Base-by-base conservation (phyloP, 768 basidiomycete species). In the Daedalea quercina region DNA sequence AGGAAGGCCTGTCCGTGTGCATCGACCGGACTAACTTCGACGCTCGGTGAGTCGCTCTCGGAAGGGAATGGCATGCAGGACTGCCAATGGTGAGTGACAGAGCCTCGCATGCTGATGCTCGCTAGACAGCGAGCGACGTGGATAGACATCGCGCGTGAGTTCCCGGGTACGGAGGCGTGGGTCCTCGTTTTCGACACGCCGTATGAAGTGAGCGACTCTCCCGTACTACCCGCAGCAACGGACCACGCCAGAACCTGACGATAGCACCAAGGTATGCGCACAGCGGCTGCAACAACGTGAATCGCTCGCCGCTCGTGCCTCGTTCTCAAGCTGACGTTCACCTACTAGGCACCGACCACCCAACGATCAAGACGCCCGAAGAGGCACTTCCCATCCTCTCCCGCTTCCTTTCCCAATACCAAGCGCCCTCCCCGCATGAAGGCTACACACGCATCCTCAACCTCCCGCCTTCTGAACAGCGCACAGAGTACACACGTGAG, bases 11-110 rank as follows among this genome's bases (percentile, higher is more conserved):
- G 45, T 90, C 85, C n/a, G 84, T 84, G 15, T 87, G 85, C 65
- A 78, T 90, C 42, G 90, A 90, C 63, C 77, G 89, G 55, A 86
- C 86, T 23, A 90, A 91, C 69, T 77, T 90, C 57, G 79, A 90
- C 64, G 72, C 74, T 51, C 63, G 63, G 87, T 89, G 54, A 63
- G 66, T 55, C 24, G 11, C 25, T 31, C 41, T 48, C 51, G 53
- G 25, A 47, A 23, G 44, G 44, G 33, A 26, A n/a, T 31, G 11
- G n/a, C 3, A 37, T 46, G 13, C 28, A 11, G 28, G 28, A 4
- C 28, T 31, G 28, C 28, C 28, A 31, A n/a, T n/a, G 3, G n/a
- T 45, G 19, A 19, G 44, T 44, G 46, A 22, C 42, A 17, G 19
- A 19, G 33, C 15, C 33, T 26, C 26, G 9, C 35, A 3, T 48